phyloP scores from a whole-genome alignment of 306 rosid genomes.

The Prunus mira region DNA sequence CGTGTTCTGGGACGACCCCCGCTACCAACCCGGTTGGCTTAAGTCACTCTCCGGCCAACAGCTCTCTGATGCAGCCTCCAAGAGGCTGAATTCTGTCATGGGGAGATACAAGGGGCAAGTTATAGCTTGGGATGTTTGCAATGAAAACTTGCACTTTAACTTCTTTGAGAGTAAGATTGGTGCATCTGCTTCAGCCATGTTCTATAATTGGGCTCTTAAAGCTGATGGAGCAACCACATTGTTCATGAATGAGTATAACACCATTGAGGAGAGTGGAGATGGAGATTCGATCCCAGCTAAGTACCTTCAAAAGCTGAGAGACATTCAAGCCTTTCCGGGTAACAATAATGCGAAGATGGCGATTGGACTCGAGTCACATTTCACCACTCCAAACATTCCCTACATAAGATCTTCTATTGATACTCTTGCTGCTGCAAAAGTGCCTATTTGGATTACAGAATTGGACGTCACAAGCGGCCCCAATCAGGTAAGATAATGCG shows the following conservation, averaged over 20 bases:
- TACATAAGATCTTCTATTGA: constrained; percentile 72
- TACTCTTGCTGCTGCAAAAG: constrained; percentile 53
- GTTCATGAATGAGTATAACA: constrained; percentile 72
- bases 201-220: constrained; percentile 35
- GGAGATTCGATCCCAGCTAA: constrained; percentile 29
- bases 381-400: constrained; percentile 44
- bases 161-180: constrained; percentile 57
- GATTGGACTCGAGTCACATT: constrained; percentile 78
- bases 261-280: constrained; percentile 60
- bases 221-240: constrained; percentile 42
- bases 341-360: constrained; percentile 27
- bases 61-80: constrained; percentile 32
- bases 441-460: constrained; percentile 77
- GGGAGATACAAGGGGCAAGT: constrained; percentile 53
- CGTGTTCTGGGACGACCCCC: constrained; percentile 63
- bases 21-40: constrained; percentile 49
- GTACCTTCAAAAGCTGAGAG: constrained; percentile 48
- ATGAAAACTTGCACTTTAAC: constrained; percentile 60
- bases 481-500: constrained; percentile 40
- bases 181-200: constrained; percentile 25
- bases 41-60: constrained; percentile 30
- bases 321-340: constrained; percentile 34
- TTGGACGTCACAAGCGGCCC: constrained; percentile 48
- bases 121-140: constrained; percentile 76
- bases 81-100: constrained; percentile 45